Percentiles rank a stretch among this genome's conserved stretches.
These are phyloP conservation scores for Phytopythium vexans DNA, from an alignment of 352 stramenopile species.

Conservation along the genomic window DNA sequence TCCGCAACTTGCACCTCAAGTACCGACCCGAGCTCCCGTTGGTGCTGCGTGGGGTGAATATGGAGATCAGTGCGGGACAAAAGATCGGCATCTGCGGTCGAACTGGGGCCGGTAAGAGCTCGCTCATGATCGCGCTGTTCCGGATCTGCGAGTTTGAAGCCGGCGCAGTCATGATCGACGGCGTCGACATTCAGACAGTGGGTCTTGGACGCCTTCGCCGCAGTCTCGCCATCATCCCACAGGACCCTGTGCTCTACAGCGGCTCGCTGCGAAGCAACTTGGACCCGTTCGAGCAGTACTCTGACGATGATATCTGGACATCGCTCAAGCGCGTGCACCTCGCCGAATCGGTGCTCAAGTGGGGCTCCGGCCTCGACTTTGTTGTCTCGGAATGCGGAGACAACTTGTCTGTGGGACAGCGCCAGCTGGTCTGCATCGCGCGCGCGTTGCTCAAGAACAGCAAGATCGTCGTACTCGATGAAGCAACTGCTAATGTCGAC, in stretches of 20 bases:
- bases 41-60: slow-evolving; percentile 29
- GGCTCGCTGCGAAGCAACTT: slow-evolving; percentile 87
- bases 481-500: slow-evolving; percentile 92
- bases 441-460: slow-evolving; percentile 86
- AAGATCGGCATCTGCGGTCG: slow-evolving; percentile 50
- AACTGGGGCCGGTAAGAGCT: slow-evolving; percentile 42
- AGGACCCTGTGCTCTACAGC: slow-evolving; percentile 89
- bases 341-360: slow-evolving; percentile 63
- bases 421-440: slow-evolving; percentile 94
- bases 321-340: slow-evolving; percentile 36
- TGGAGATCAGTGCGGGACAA: slow-evolving; percentile 25
- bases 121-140: slow-evolving; percentile 37
- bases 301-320: slow-evolving; percentile 42
- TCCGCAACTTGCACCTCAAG: slow-evolving; percentile 23
- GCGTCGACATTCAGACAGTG: slow-evolving; percentile 53
- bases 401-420: slow-evolving; percentile 94
- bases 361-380: slow-evolving; percentile 65
- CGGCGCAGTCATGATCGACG: slow-evolving; percentile 83
- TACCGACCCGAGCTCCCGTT: slow-evolving; percentile 37
- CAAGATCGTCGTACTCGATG: slow-evolving; percentile 92
- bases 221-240: slow-evolving; percentile 45
- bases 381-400: slow-evolving; percentile 87
- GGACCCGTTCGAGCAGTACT: slow-evolving; percentile 79
- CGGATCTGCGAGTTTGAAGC: slow-evolving; percentile 40
- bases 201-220: slow-evolving; percentile 27